Evolutionary conservation across 495 filamentous ascomycete species (phyloP), one percentile per base, ranked within the genome.

Genomic region (Rusavskia elegans): DNA sequence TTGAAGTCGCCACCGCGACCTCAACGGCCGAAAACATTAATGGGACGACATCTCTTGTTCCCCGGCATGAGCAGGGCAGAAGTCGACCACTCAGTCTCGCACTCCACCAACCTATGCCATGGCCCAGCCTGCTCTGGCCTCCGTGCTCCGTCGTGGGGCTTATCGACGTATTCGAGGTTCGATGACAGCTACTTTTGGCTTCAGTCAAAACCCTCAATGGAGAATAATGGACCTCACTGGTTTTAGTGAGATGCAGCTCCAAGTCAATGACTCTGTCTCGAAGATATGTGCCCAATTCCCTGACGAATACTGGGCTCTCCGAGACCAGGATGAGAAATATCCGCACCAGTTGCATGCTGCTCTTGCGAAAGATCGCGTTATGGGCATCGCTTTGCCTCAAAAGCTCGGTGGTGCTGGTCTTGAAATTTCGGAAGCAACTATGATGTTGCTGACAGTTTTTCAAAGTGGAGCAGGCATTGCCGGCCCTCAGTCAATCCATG

Each of bases 361-460:
- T 0, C 64, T 89, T 52, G 82, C 85, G n/a, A 77, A 78, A 48
- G 83, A 82, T 60, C 83, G 85, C n/a, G 89, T 84, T 83, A 75
- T 92, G 17, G 85, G 86, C 7, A 87, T 89, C 58, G 83, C 84
- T 0, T 66, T 89, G 19, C 83, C 83, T 0, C 79, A 84, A 61
- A 72, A 78, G 8, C 73, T 85, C 0, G 84, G 85, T 14, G 85
- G 84, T 5, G 71, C 82, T 17, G 82, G 83, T 8, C 66, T 92
- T 39, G 85, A 84, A 60, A 86, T 89, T 48, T 82, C 81, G 17
- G 85, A 89, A 61, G 85, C 85, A 6, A 86, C 83, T 2, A 84
- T 87, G 77, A 86, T 89, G 82, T 74, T 89, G 70, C 85, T 89
- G 56, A 85, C 83, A 19, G 86, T 89, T 53, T 74, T 82, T 19